A percentile compares a stretch with the other conserved stretches of the same genome.
Evolutionary conservation across 164 flowering plant species (phyloP).

Genomic region (grape (Vitis vinifera)): ASM3070453v1 NC_081807.1:12168501-12169000

Average conservation of each 20-base stretch:
- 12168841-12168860: conserved; percentile 14
- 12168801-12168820: conserved; percentile 15
- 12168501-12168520: conserved; percentile 8
- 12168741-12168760: conserved; percentile 24
- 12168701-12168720: conserved; percentile 17
- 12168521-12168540: conserved; percentile 22
- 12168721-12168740: conserved; percentile 24
- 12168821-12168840: conserved; percentile 16
- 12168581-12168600: conserved; percentile 20
- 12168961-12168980: conserved; percentile 9
- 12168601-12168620: conserved; percentile 9
- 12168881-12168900: conserved; percentile 20
- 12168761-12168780: conserved; percentile 11
- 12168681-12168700: conserved; percentile 19
- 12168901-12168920: conserved; percentile 22
- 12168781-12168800: conserved; percentile 12
- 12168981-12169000: no score
- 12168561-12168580: not conserved
- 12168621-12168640: conserved; percentile 20
- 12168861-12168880: conserved; percentile 9
- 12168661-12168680: conserved; percentile 24
- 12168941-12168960: conserved; percentile 27
- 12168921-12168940: conserved; percentile 14
- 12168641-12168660: conserved; percentile 15
- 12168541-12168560: conserved; percentile 15